phyloP scores from a whole-genome alignment of 129 eudicot species.

The Chrysanthemum lavandulifolium region DNA sequence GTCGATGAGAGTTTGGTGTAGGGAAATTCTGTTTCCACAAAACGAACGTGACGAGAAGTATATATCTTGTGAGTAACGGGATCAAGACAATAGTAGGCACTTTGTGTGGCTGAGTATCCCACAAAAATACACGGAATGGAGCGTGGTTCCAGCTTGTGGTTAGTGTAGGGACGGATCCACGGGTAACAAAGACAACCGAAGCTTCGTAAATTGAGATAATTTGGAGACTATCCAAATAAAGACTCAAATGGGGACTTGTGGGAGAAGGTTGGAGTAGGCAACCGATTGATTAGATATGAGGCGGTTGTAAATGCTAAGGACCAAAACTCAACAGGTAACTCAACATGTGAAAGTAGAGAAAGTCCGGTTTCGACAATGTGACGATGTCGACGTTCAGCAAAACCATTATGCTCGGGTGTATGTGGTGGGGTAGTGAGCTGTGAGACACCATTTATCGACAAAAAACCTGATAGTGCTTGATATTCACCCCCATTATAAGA shows the following conservation, averaged over 20 bases:
- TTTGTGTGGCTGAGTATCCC: background rate
- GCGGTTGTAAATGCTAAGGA: background rate
- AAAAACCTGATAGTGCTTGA: background rate
- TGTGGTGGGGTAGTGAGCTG: background rate
- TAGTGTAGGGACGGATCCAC: background rate
- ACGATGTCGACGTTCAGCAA: background rate
- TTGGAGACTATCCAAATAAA: background rate
- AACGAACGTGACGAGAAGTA: background rate
- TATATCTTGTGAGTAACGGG: background rate
- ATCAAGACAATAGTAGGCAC: background rate
- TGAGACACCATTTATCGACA: background rate
- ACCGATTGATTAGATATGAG: background rate
- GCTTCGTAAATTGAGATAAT: background rate
- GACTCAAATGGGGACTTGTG: background rate
- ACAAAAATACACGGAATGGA: slow-evolving; percentile 1
- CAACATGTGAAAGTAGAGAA: background rate
- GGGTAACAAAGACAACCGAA: background rate
- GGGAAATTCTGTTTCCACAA: background rate
- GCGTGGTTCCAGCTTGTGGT: background rate
- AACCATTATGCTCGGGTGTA: slow-evolving; percentile 5
- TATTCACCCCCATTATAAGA: slow-evolving; percentile 10
- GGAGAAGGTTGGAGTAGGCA: background rate
- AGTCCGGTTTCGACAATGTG: slow-evolving; percentile 7
- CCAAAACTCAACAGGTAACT: background rate
- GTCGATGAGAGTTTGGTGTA: background rate